Evolutionary conservation across 306 rosid genomes (phyloP).

Genomic region (Castanea mollissima): DNA sequence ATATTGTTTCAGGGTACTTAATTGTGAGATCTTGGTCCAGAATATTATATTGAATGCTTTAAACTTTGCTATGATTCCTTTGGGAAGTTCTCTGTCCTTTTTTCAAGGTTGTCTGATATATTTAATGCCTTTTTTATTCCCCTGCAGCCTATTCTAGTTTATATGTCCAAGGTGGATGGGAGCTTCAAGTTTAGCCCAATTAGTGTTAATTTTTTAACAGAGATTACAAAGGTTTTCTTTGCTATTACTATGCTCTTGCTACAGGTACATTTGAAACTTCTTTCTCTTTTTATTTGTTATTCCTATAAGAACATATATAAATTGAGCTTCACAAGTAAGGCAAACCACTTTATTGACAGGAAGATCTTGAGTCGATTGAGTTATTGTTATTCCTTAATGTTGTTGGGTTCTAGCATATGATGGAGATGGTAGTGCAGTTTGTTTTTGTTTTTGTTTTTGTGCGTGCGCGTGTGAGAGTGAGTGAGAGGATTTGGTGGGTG

Average conservation of each 20-base stretch:
- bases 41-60: neutral
- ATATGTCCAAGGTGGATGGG: slow-evolving; percentile 99
- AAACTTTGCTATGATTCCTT: neutral
- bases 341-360: neutral
- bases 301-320: slow-evolving; percentile 1
- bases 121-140: slow-evolving; percentile 25
- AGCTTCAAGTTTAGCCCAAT: slow-evolving; percentile 95
- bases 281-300: slow-evolving; percentile 11
- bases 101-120: slow-evolving; percentile 17
- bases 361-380: neutral
- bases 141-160: slow-evolving; percentile 93
- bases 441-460: neutral
- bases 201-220: slow-evolving; percentile 97
- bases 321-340: neutral
- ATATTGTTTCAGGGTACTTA: neutral
- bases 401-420: neutral
- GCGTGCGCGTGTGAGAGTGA: neutral
- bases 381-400: neutral
- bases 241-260: slow-evolving; percentile 85
- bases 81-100: slow-evolving; percentile 5
- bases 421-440: neutral
- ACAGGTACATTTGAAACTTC: slow-evolving; percentile 55
- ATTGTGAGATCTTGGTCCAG: neutral
- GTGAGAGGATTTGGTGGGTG: no score
- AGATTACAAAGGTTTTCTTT: slow-evolving; percentile 79